Evolutionary conservation across 1,139 yeast species (phyloP).

Genomic region (Yamadazyma pseudoaaseri): DNA sequence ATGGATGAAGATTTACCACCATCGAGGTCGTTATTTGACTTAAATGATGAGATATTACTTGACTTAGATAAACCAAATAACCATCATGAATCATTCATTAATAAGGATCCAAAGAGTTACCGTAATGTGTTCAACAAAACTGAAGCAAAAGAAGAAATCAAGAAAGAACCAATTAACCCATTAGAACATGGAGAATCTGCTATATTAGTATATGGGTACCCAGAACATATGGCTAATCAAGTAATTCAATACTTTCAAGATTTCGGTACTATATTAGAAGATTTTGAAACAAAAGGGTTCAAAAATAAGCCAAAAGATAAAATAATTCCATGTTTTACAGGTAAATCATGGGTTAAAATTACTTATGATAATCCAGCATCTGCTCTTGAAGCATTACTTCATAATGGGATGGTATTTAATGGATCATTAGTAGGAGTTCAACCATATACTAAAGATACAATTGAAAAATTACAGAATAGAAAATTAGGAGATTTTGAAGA

Average conservation of each 20-base stretch:
- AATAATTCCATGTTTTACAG: conserved; percentile 71
- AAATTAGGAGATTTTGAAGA: conserved; percentile 53
- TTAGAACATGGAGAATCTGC: conserved; percentile 51
- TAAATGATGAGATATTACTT: conserved; percentile 42
- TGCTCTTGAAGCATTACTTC: conserved; percentile 81
- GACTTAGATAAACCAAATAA: conserved; percentile 26
- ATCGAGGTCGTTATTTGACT: conserved; percentile 55
- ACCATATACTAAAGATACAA: conserved; percentile 58
- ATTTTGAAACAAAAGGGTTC: conserved; percentile 50
- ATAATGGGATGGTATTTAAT: conserved; percentile 71
- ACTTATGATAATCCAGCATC: conserved; percentile 76
- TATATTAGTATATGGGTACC: conserved; percentile 85
- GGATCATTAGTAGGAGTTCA: conserved; percentile 78
- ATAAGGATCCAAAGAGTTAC: conserved; percentile 47
- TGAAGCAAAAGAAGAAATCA: conserved; percentile 4
- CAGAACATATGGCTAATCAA: conserved; percentile 66
- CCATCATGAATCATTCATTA: conserved; percentile 35
- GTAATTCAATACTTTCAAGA: conserved; percentile 75
- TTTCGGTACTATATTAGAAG: conserved; percentile 79
- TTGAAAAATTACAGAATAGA: conserved; percentile 63
- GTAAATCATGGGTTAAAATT: conserved; percentile 84
- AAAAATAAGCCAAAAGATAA: conserved; percentile 16
- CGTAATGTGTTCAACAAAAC: conserved; percentile 43
- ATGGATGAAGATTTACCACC: conserved; percentile 61
- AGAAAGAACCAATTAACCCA: conserved; percentile 18